Evolutionary conservation across 1,139 yeast genomes (phyloP), one percentile per base, ranked within the genome.

Genomic region (Saccharomyces hybrid): DNA sequence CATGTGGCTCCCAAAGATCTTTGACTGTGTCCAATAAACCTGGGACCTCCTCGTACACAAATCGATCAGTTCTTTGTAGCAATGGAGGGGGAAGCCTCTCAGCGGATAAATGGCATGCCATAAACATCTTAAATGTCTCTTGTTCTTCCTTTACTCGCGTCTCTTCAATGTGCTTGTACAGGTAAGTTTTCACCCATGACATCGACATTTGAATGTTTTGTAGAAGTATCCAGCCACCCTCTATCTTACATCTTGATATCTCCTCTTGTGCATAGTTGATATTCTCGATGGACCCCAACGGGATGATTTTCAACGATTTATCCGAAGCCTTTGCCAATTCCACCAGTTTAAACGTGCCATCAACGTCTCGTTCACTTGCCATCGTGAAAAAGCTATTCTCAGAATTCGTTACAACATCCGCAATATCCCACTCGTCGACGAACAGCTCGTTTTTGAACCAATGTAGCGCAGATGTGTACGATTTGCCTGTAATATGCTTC

Each of bases 201-300:
- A 79, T 74, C 0, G 95, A 80, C 76, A 86, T 78, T 60, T 90
- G 96, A 13, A 87, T 76, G 63, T 90, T 90, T 66, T 90, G 96
- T 49, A 90, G 70, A 38, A 89, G 63, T 0, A 90, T 68, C 96
- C 96, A 89, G 2, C 70, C 63, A 0, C 87, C 88, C 4, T 67
- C 68, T 27, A 68, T 70, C 0, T 77, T 65, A 0, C 81, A 80
- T 9, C 64, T 67, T 2, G 70, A 68, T n/a, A 90, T 69, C 16
- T 81, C 81, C 50, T 73, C 71, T 46, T 78, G 80, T 0, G 91
- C 95, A 48, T 74, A 71, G 8, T 73, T 77, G 5, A 76, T 69
- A 14, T 89, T 86, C 68, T 89, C 96, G 32, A 70, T 70, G 0
- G 96, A 82, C 0, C 97, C 97, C 80, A 90, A 77, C 0, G 97